phyloP scores from a whole-genome alignment of 2,329 filamentous ascomycete genomes.

The Cercospora sesami region DNA sequence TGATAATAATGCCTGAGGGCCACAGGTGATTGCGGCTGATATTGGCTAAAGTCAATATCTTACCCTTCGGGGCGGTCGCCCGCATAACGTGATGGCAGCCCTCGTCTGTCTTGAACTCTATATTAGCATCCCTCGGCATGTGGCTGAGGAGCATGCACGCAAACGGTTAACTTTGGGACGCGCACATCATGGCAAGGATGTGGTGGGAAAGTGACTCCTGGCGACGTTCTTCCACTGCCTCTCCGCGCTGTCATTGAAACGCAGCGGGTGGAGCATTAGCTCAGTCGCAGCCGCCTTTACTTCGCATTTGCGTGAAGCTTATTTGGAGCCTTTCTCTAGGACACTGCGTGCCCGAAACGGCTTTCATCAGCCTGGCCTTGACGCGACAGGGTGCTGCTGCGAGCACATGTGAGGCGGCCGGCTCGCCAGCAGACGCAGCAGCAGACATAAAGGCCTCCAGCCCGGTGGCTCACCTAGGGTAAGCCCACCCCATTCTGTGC shows the following conservation, averaged over 20 bases:
- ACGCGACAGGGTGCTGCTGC: slow-evolving; percentile 16
- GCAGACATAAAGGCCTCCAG: slow-evolving; percentile 26
- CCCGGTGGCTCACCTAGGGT: slow-evolving; percentile 22
- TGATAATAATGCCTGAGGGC: slow-evolving; percentile 4
- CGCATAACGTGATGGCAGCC: slow-evolving; percentile 1
- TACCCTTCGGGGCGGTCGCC: not conserved
- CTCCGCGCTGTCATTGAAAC: slow-evolving; percentile 23
- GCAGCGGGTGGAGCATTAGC: slow-evolving; percentile 27
- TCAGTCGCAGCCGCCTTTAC: slow-evolving; percentile 28
- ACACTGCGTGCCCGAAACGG: slow-evolving; percentile 28
- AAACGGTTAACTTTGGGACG: slow-evolving; percentile 14
- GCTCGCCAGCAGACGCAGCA: slow-evolving; percentile 19
- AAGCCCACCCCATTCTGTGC: slow-evolving; percentile 22
- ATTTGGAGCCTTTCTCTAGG: slow-evolving; percentile 25
- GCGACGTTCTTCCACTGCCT: slow-evolving; percentile 15
- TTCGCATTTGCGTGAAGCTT: slow-evolving; percentile 26
- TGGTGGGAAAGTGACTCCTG: slow-evolving; percentile 4
- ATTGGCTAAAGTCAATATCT: slow-evolving; percentile 22
- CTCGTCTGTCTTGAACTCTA: slow-evolving; percentile 13
- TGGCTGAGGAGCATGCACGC: slow-evolving; percentile 18
- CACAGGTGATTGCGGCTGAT: slow-evolving; percentile 7
- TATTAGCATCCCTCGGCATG: slow-evolving; percentile 4
- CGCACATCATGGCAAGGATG: slow-evolving; percentile 7
- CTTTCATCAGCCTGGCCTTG: slow-evolving; percentile 19
- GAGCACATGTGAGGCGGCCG: slow-evolving; percentile 12